Evolutionary conservation across 2,329 filamentous ascomycete genomes (phyloP), one percentile per base, ranked within the genome.

Genomic region (Drechslerella stenobrocha): DNA sequence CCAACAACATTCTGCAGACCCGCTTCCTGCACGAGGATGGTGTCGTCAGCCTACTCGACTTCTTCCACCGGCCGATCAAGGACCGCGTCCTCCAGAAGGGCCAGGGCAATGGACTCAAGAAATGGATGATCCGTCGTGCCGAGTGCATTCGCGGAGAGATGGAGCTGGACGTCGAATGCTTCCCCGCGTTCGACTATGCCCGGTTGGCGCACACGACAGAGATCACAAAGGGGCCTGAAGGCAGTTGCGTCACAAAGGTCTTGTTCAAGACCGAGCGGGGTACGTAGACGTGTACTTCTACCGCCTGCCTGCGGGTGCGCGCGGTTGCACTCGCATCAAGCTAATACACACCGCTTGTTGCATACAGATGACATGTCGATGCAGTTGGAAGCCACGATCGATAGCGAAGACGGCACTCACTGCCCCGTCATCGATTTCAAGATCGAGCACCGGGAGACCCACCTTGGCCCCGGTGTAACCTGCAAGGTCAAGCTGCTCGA

Each of bases 11-110:
- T 64, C 78, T 90, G 1, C 85, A 89, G 75, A 90, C 88, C 0
- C 81, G 87, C n/a, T 90, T 87, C 75, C 86, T 89, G 70, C 83
- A 87, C 70, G 87, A 90, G 71, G 83, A 87, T 58, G 88, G 87
- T 0, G 87, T 89, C 0, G 82, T 87, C 8, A 86, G 88, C 57
- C 75, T 90, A 26, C 79, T 88, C 13, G 87, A 90, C 74, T 90
- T 89, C 77, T 89, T 90, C 71, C 87, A 87, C 0, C 81, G 87
- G 0, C 86, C 87, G 8, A 84, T 83, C 73, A 83, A 80, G 51
- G 80, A 81, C 28, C 78, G 78, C 37, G 80, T 84, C 24, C 75
- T 83, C 15, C 77, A 79, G 79, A 71, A 76, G 76, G 4, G 76
- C 76, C 66, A 80, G 77, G 71, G 80, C 80, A 74, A 81, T 76